phyloP scores from a whole-genome alignment of 108 stramenopile genomes.

The Conticribra weissflogii region DNA sequence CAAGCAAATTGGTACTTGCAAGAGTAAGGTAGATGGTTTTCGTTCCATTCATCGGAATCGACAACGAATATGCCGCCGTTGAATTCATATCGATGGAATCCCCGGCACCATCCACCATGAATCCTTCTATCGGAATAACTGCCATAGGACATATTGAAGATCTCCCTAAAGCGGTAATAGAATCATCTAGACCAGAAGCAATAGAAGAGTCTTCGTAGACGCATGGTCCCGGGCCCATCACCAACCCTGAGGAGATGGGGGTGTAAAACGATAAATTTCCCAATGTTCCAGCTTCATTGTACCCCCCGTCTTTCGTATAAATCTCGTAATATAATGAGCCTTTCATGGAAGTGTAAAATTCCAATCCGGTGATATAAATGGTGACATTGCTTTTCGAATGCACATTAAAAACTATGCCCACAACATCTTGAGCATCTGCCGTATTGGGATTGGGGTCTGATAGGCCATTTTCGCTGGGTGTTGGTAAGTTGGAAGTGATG shows the following conservation, averaged over 20 bases:
- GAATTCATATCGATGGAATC: neutral
- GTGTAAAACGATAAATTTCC: neutral
- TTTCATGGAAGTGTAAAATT: slow-evolving; percentile 11
- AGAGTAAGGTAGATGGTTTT: slow-evolving; percentile 23
- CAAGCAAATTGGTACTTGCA: slow-evolving; percentile 11
- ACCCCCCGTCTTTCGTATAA: slow-evolving; percentile 11
- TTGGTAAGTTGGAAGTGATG: neutral
- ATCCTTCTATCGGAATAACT: slow-evolving; percentile 16
- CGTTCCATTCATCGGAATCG: neutral
- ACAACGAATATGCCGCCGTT: neutral
- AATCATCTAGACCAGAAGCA: neutral
- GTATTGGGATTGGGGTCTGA: neutral
- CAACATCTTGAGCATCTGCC: neutral
- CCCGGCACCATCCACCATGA: neutral
- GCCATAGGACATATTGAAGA: slow-evolving; percentile 6
- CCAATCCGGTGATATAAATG: slow-evolving; percentile 25
- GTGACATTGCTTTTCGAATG: slow-evolving; percentile 10
- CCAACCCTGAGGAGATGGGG: neutral
- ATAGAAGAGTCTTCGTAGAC: neutral
- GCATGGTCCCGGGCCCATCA: neutral
- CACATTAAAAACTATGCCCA: slow-evolving; percentile 25
- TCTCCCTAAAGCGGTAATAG: neutral
- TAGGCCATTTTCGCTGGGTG: neutral
- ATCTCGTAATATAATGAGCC: slow-evolving; percentile 15
- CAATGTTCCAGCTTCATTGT: neutral